Evolutionary conservation across 352 stramenopile species (phyloP), one percentile per base, ranked within the genome.

Genomic region (Phytopythium boreale): DNA sequence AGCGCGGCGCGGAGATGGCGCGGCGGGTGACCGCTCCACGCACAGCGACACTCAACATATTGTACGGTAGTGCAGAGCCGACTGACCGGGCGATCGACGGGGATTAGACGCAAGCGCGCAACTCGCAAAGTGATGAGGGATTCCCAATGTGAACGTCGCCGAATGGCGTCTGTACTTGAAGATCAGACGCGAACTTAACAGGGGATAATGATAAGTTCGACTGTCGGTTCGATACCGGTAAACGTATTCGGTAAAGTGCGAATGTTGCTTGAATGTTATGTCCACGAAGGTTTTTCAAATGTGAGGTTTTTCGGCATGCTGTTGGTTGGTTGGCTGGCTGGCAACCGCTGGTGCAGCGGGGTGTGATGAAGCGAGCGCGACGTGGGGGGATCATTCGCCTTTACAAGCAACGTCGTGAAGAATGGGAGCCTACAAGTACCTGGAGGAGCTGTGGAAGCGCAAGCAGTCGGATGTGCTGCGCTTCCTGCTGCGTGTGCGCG

Each of bases 361-460:
- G 4, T 10, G 31, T 41, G 53, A 2, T 50, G 69, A 64, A 67
- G 67, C 50, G 39, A 50, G 49, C 44, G 27, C 5, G 53, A 55
- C 53, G 34, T 4, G 26, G 34, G 24, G 36, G 10, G 22, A 10
- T 56, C 70, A 77, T 77, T 77, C 60, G 67, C 70, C 67, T 71
- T 71, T 75, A 70, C 56, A 72, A 77, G 73, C 72, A 85, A 84
- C 77, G 74, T 76, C 68, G 68, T 64, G 64, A 82, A 83, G 68
- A 70, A 99, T 99, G 98, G 97, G 97, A 90, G 97, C 96, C 64
- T 99, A 99, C 96, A 99, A 99, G 90, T 99, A 99, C 82, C 89
- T 99, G 76, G 96, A 99, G 84, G 98, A 99, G 87, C 76, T 99
- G 46, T 99, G 97, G 97, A 98, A 98, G 89, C 98, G 98, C 76